A percentile compares a stretch with the other conserved stretches of the same genome.
These are phyloP conservation scores for Fremontodendron californicum DNA, from an alignment of 345 rosid species.

Conservation along the genomic window DNA sequence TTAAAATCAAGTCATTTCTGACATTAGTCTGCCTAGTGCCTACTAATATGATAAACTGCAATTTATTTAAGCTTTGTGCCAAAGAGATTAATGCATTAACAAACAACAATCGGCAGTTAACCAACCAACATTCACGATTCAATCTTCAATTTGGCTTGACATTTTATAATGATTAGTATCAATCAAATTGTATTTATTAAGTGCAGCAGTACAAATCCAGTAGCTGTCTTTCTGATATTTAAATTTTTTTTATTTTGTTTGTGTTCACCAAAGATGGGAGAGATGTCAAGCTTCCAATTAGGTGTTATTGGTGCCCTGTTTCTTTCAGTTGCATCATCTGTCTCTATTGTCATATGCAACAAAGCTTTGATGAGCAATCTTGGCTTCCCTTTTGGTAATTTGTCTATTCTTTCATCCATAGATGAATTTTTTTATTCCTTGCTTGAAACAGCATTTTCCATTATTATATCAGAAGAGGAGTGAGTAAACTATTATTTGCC, in stretches of 20 bases:
- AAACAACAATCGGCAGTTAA: neutral
- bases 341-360: slow-evolving; percentile 98
- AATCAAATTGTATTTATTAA: neutral
- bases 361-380: slow-evolving; percentile 99
- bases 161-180: neutral
- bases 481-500: neutral
- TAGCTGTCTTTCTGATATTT: neutral
- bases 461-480: neutral
- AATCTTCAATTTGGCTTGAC: neutral
- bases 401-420: neutral
- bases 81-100: neutral
- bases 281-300: slow-evolving; percentile 74
- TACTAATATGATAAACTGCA: neutral
- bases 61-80: neutral
- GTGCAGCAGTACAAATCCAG: neutral
- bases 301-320: slow-evolving; percentile 91
- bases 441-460: neutral
- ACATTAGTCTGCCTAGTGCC: slow-evolving; percentile 39
- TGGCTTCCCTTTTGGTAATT: slow-evolving; percentile 95
- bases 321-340: slow-evolving; percentile 94
- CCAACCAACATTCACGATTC: neutral
- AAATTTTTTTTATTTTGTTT: neutral
- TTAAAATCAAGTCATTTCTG: neutral
- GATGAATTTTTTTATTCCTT: neutral
- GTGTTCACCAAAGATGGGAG: slow-evolving; percentile 60